Percentiles rank a stretch among this genome's conserved stretches.
Evolutionary conservation across 2,329 filamentous ascomycete genomes (phyloP).

Genomic region (Penicillium oxalicum): DNA sequence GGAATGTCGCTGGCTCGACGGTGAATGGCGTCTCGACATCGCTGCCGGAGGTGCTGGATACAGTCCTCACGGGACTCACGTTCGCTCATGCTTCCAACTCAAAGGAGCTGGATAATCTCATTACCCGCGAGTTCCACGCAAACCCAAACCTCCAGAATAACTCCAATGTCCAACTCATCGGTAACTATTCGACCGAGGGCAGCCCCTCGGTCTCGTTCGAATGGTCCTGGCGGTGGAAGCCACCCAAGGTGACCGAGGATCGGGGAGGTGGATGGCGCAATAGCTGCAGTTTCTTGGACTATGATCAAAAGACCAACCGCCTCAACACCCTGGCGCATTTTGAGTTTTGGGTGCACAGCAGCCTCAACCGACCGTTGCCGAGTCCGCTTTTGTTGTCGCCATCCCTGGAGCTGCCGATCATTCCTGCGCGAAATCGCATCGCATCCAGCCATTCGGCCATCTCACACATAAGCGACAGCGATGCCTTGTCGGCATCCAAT

Average conservation of each 20-base stretch:
- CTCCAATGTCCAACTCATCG: slow-evolving; percentile 89
- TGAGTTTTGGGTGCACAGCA: slow-evolving; percentile 88
- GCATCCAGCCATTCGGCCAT: slow-evolving; percentile 84
- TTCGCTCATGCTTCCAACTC: slow-evolving; percentile 83
- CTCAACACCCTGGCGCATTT: slow-evolving; percentile 86
- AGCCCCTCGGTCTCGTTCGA: slow-evolving; percentile 79
- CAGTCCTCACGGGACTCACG: slow-evolving; percentile 78
- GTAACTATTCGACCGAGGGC: slow-evolving; percentile 81
- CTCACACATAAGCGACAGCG: slow-evolving; percentile 69
- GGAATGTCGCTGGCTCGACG: slow-evolving; percentile 47
- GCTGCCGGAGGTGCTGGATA: slow-evolving; percentile 54
- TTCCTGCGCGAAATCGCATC: slow-evolving; percentile 69
- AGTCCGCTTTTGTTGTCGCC: slow-evolving; percentile 63
- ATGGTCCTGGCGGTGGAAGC: slow-evolving; percentile 96
- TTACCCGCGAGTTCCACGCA: slow-evolving; percentile 92
- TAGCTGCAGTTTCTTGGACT: slow-evolving; percentile 94
- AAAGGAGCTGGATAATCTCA: slow-evolving; percentile 84
- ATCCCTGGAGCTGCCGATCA: slow-evolving; percentile 65
- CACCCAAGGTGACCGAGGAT: slow-evolving; percentile 75
- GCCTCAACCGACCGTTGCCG: slow-evolving; percentile 24
- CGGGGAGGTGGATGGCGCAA: slow-evolving; percentile 90
- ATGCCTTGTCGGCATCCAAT: slow-evolving; percentile 42
- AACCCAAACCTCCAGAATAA: slow-evolving; percentile 98
- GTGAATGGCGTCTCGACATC: slow-evolving; percentile 48
- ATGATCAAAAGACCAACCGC: slow-evolving; percentile 85